Conservation (phyloP, 495 filamentous ascomycete genomes). For the Oleoguttula mirabilis region DNA sequence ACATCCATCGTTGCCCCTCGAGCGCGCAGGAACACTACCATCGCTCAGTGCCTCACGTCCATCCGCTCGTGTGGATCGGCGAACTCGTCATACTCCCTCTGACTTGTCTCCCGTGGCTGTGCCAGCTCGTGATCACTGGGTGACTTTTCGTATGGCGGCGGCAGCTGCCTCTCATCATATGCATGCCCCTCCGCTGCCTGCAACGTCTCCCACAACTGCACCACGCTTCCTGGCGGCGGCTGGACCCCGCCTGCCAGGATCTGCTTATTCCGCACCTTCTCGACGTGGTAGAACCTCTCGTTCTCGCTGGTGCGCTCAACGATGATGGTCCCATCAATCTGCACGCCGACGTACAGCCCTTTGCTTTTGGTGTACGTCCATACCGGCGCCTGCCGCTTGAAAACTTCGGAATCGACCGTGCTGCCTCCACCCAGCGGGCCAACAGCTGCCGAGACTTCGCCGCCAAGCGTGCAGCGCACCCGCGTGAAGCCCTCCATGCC, state of each 20-base stretch:
- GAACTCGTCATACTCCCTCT: slow-evolving; percentile 19
- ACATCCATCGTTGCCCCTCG: no score
- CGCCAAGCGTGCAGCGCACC: slow-evolving; percentile 62
- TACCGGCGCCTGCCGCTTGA: slow-evolving; percentile 57
- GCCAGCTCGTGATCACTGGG: slow-evolving; percentile 16
- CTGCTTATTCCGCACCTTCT: slow-evolving; percentile 59
- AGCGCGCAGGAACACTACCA: no score
- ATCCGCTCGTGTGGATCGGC: slow-evolving; percentile 1
- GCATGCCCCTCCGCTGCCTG: slow-evolving; percentile 67
- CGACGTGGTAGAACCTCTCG: slow-evolving; percentile 62
- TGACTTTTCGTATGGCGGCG: slow-evolving; percentile 4
- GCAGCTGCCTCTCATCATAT: slow-evolving; percentile 15
- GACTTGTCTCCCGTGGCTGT: slow-evolving; percentile 10
- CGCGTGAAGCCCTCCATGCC: slow-evolving; percentile 71
- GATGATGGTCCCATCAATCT: slow-evolving; percentile 71
- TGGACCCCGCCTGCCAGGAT: slow-evolving; percentile 68
- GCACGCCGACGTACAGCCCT: slow-evolving; percentile 69
- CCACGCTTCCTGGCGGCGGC: slow-evolving; percentile 48
- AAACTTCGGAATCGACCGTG: slow-evolving; percentile 57
- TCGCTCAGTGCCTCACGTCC: neutral
- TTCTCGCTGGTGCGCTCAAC: slow-evolving; percentile 81
- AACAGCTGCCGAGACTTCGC: slow-evolving; percentile 60
- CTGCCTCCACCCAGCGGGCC: slow-evolving; percentile 69
- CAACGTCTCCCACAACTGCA: slow-evolving; percentile 64
- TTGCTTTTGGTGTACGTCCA: slow-evolving; percentile 80